These are phyloP conservation scores for Pestalotiopsis sp. DNA, from an alignment of 2,329 filamentous ascomycete genomes.

Conservation along the genomic window DNA sequence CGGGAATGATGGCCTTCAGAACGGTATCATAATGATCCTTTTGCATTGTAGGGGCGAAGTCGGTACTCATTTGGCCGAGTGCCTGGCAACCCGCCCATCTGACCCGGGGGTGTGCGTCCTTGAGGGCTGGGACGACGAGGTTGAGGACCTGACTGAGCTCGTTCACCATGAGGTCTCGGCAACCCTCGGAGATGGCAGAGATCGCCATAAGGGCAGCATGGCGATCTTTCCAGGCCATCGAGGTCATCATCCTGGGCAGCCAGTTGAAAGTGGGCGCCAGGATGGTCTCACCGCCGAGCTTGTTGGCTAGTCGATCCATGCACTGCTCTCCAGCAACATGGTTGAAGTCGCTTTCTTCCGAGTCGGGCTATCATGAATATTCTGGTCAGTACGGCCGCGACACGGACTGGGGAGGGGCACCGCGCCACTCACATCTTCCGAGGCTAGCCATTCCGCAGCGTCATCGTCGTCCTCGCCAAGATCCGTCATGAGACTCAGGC, in stretches of 20 bases:
- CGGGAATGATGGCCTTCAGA: conserved; percentile 87
- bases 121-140: conserved; percentile 88
- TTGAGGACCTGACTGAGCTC: conserved; percentile 94
- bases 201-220: conserved; percentile 99
- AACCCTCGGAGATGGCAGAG: conserved; percentile 96
- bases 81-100: conserved; percentile 98
- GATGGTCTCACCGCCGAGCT: conserved; percentile 91
- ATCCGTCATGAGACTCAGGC: conserved; percentile 96
- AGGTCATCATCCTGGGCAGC: conserved; percentile 97
- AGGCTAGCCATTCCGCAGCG: conserved; percentile 87
- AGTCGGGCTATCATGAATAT: conserved; percentile 66
- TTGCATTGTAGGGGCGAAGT: conserved; percentile 98
- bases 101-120: conserved; percentile 89
- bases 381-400: conserved; percentile 26
- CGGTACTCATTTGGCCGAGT: conserved; percentile 99
- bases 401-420: background rate
- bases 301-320: conserved; percentile 97
- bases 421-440: conserved; percentile 75
- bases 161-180: conserved; percentile 91
- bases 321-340: conserved; percentile 97
- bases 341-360: conserved; percentile 95
- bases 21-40: conserved; percentile 89
- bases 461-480: conserved; percentile 94
- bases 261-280: conserved; percentile 93
- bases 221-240: conserved; percentile 89